Conservation (phyloP, 148 eudicot genomes). For the Pharnaceum exiguum region DNA sequence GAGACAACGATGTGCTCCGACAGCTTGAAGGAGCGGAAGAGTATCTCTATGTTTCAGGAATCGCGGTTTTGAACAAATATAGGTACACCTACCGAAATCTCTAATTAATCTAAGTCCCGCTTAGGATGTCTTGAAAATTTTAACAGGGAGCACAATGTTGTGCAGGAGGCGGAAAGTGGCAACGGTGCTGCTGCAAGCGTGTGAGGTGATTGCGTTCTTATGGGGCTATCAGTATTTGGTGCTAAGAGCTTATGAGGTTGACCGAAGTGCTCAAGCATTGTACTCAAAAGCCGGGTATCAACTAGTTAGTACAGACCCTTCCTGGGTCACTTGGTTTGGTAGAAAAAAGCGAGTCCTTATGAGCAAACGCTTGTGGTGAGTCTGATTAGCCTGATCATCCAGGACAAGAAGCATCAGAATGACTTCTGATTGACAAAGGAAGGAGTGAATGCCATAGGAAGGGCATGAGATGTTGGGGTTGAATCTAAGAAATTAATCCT, state of each 20-base stretch:
- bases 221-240: conserved; percentile 76
- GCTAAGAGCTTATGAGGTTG: conserved; percentile 84
- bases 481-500: too few species aligned
- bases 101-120: neutral
- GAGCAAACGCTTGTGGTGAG: conserved; percentile 41
- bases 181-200: conserved; percentile 75
- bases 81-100: conserved; percentile 39
- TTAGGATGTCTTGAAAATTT: too few species aligned
- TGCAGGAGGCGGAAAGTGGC: conserved; percentile 85
- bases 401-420: too few species aligned
- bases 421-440: too few species aligned
- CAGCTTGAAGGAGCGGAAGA: conserved; percentile 59
- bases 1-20: conserved; percentile 62
- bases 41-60: conserved; percentile 89
- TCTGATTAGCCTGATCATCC: neutral
- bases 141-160: neutral
- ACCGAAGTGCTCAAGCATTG: conserved; percentile 65
- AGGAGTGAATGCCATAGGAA: too few species aligned
- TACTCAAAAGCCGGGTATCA: conserved; percentile 77
- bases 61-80: conserved; percentile 62
- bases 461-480: too few species aligned
- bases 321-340: conserved; percentile 76
- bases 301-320: conserved; percentile 62
- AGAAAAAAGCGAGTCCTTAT: conserved; percentile 71
- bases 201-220: conserved; percentile 45